Percentiles rank a stretch among this genome's conserved stretches.
Conservation (phyloP, 352 stramenopile species). For the Pythium folliculosum region DNA sequence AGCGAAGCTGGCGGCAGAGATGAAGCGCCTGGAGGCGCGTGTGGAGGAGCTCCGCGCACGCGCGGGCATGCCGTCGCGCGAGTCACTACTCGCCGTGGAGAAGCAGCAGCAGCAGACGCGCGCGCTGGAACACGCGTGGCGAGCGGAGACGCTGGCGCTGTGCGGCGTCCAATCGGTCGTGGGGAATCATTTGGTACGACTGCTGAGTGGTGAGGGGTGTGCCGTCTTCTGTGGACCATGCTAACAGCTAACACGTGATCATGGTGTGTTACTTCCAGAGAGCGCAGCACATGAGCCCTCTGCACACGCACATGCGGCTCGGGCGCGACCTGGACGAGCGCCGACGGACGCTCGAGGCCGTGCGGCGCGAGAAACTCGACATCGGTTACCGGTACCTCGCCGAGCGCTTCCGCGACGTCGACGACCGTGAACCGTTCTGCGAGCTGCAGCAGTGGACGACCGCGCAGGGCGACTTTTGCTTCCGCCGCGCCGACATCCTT, state of each 20-base stretch:
- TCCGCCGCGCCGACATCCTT: conserved; percentile 33
- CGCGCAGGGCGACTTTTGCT: conserved; percentile 15
- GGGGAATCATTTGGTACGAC: conserved; percentile 9
- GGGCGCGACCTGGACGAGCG: neutral
- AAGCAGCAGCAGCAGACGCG: neutral
- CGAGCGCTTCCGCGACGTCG: neutral
- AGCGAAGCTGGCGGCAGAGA: conserved; percentile 6
- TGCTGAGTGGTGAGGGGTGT: neutral
- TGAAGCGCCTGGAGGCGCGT: neutral
- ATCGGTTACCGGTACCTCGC: neutral
- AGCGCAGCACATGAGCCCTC: neutral
- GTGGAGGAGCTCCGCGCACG: neutral
- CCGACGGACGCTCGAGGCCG: neutral
- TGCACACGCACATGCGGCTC: neutral
- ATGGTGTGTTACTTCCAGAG: neutral
- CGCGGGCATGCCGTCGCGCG: conserved; percentile 10
- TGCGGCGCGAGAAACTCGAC: neutral
- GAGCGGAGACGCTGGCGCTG: conserved; percentile 1
- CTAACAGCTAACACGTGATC: no score
- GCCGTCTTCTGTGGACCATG: no score
- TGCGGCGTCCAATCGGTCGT: conserved; percentile 21
- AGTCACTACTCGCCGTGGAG: neutral
- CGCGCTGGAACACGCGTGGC: conserved; percentile 8
- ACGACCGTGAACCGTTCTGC: neutral
- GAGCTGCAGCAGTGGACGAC: conserved; percentile 5